Evolutionary conservation across 106 monocot genomes (phyloP).

Genomic region (Amphibolis antarctica): DNA sequence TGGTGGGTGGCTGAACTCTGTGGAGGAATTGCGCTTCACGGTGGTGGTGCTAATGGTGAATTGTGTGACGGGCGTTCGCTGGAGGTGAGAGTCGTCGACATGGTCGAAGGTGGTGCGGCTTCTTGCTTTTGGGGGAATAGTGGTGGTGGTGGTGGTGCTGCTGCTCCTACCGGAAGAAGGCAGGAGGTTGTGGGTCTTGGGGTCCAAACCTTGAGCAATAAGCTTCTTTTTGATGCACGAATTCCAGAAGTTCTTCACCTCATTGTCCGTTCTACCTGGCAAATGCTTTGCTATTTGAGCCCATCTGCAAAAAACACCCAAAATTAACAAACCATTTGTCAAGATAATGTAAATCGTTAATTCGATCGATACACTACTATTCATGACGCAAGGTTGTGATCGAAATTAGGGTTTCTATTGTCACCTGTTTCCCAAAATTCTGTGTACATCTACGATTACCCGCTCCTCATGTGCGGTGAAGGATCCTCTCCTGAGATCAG

Average conservation of each 20-base stretch:
- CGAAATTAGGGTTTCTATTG: not conserved
- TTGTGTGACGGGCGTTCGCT: constrained; percentile 22
- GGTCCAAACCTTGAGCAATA: constrained; percentile 72
- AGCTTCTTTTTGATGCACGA: constrained; percentile 73
- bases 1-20: constrained; percentile 9
- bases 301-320: constrained; percentile 46
- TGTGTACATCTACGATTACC: constrained; percentile 7
- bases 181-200: constrained; percentile 79
- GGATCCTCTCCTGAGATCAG: constrained; percentile 64
- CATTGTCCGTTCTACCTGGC: constrained; percentile 73
- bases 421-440: constrained; percentile 8
- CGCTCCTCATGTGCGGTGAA: constrained; percentile 8
- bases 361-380: too few species aligned
- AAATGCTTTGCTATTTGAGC: constrained; percentile 68
- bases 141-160: not conserved
- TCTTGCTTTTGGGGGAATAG: constrained; percentile 21
- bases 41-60: constrained; percentile 57
- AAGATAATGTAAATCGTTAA: not conserved
- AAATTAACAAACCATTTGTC: not conserved
- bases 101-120: not conserved
- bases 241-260: constrained; percentile 83
- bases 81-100: not conserved
- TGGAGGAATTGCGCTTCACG: constrained; percentile 19
- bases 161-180: constrained; percentile 22
- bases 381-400: too few species aligned